Evolutionary conservation across 768 basidiomycete genomes (phyloP).

Genomic region (Rossbeevera mucosa): DNA sequence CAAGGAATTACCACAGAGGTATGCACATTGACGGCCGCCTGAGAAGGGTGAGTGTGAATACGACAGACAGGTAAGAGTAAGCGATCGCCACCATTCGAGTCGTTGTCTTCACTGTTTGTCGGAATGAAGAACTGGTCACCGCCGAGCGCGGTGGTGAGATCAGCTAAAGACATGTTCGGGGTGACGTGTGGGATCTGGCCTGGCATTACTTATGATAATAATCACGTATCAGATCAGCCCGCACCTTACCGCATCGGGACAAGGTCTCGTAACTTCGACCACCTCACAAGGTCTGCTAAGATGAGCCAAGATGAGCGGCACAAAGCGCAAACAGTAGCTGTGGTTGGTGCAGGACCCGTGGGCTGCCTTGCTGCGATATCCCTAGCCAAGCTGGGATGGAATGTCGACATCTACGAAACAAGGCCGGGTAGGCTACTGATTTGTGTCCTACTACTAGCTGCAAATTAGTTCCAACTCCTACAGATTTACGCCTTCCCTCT

Average conservation of each 20-base stretch:
- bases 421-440: conserved; percentile 55
- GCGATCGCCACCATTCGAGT: conserved; percentile 34
- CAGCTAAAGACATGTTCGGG: conserved; percentile 12
- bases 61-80: not conserved
- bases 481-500: conserved; percentile 72
- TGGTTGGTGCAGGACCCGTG: conserved; percentile 90
- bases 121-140: conserved; percentile 56
- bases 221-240: conserved; percentile 15
- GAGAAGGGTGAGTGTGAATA: conserved; percentile 10
- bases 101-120: conserved; percentile 46
- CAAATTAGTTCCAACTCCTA: conserved; percentile 11
- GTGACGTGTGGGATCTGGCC: not conserved
- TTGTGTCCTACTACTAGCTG: conserved; percentile 13
- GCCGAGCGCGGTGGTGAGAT: conserved; percentile 33
- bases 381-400: conserved; percentile 84
- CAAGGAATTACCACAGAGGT: conserved; percentile 95
- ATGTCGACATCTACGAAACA: conserved; percentile 73
- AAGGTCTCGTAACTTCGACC: not conserved
- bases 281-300: too few species aligned
- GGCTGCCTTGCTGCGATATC: conserved; percentile 87
- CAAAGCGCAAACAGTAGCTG: conserved; percentile 44
- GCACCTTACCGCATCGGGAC: conserved; percentile 14
- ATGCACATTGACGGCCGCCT: conserved; percentile 59
- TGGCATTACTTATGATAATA: not conserved
- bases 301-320: conserved; percentile 11